Evolutionary conservation across 2,329 filamentous ascomycete genomes (phyloP).

Genomic region (Ophiostoma pallidulum): DNA sequence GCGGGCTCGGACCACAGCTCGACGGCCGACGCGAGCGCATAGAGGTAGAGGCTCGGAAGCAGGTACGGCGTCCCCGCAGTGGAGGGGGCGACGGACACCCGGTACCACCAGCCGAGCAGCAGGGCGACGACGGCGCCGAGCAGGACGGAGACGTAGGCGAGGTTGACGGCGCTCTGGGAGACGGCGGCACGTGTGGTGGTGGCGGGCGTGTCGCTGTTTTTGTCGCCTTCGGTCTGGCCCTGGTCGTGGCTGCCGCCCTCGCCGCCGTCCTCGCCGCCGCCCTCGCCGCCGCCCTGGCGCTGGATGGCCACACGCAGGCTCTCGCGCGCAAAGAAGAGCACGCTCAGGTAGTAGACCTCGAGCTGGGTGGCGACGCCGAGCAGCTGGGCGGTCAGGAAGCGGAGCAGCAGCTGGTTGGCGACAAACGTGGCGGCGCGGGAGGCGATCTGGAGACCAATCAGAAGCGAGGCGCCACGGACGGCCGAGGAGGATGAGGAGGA

Average conservation of each 20-base stretch:
- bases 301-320: constrained; percentile 86
- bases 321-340: constrained; percentile 92
- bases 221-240: too few species aligned
- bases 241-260: neutral
- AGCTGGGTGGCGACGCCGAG: constrained; percentile 83
- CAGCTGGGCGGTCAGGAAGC: constrained; percentile 74
- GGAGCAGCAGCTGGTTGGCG: constrained; percentile 84
- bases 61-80: constrained; percentile 56
- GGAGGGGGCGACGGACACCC: constrained; percentile 35
- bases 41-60: constrained; percentile 40
- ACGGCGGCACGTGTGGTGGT: constrained; percentile 18
- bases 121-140: constrained; percentile 58
- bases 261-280: constrained; percentile 1
- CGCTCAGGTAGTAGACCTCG: constrained; percentile 83
- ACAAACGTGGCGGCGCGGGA: constrained; percentile 86
- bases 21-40: constrained; percentile 49
- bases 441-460: constrained; percentile 78
- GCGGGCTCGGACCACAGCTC: constrained; percentile 82
- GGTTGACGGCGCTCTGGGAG: constrained; percentile 74
- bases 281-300: constrained; percentile 44
- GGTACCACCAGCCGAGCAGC: constrained; percentile 58
- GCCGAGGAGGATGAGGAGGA: constrained; percentile 5
- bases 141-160: constrained; percentile 69
- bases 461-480: constrained; percentile 65
- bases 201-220: neutral